Conservation (phyloP, 768 basidiomycete species). For the Agrocybe pediades region DNA sequence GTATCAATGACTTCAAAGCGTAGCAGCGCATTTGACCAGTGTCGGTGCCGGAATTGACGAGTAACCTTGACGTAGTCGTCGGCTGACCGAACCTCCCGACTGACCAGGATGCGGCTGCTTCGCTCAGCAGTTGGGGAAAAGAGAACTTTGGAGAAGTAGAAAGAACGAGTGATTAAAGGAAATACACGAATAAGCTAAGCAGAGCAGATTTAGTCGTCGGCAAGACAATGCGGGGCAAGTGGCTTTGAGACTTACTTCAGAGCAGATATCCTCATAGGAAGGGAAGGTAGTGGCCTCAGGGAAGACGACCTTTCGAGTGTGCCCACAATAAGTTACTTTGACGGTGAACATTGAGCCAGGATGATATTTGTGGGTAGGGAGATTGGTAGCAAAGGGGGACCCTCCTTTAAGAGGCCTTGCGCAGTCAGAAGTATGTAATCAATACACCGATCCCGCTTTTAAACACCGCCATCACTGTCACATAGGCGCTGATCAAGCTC, state of each 20-base stretch:
- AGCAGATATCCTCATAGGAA: constrained; percentile 57
- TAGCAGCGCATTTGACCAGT: constrained; percentile 61
- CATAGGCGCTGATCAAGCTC: constrained; percentile 10
- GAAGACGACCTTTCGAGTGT: constrained; percentile 71
- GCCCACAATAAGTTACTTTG: constrained; percentile 74
- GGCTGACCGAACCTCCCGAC: constrained; percentile 55
- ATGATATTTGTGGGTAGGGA: neutral
- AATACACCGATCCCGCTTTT: constrained; percentile 18
- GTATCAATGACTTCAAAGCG: constrained; percentile 65
- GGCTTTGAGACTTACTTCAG: constrained; percentile 57
- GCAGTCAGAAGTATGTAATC: constrained; percentile 17
- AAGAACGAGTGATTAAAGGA: constrained; percentile 53
- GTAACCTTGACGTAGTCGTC: constrained; percentile 60
- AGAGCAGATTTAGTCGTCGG: constrained; percentile 23
- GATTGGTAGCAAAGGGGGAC: constrained; percentile 5
- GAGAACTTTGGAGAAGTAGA: constrained; percentile 66
- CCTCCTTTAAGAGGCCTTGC: constrained; percentile 20
- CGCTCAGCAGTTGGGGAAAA: constrained; percentile 65
- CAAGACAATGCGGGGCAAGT: constrained; percentile 2
- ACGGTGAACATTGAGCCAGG: constrained; percentile 63
- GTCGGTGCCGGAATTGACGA: constrained; percentile 47
- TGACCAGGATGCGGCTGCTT: constrained; percentile 60
- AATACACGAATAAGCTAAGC: constrained; percentile 71
- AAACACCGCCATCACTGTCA: constrained; percentile 21
- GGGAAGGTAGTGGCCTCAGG: constrained; percentile 56